Conservation (phyloP, 73 alveolate species). For the Symbiodinium natans region DNA sequence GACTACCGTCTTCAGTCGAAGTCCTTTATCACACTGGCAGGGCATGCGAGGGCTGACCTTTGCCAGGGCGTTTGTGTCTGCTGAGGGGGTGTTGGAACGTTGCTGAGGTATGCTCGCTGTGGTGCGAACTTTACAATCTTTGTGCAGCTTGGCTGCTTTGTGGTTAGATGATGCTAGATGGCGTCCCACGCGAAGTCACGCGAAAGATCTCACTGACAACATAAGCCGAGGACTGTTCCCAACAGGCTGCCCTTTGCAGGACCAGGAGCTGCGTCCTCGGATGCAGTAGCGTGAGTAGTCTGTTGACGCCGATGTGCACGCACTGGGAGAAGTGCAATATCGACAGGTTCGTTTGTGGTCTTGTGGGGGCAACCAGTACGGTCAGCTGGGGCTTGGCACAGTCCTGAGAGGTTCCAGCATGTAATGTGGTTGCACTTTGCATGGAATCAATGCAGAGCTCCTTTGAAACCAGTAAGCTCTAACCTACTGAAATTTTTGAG, state of each 20-base stretch:
- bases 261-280: neutral
- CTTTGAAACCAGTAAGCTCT: too few relatives aligned
- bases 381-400: slow-evolving; percentile 62
- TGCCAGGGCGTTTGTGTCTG: too few relatives aligned
- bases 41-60: too few relatives aligned
- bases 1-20: too few relatives aligned
- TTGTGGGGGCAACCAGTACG: slow-evolving; percentile 80
- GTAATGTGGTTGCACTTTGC: too few relatives aligned
- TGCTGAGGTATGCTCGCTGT: slow-evolving; percentile 43
- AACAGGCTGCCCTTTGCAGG: neutral
- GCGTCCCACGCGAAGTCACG: too few relatives aligned
- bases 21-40: too few relatives aligned
- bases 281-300: too few relatives aligned
- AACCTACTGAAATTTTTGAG: too few relatives aligned
- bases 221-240: neutral
- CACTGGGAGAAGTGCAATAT: neutral
- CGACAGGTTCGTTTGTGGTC: slow-evolving; percentile 57
- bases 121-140: slow-evolving; percentile 50
- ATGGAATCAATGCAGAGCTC: too few relatives aligned
- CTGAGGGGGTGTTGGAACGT: neutral
- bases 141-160: slow-evolving; percentile 10
- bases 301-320: neutral
- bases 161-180: too few relatives aligned
- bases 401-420: neutral
- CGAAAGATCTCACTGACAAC: neutral